A percentile compares a stretch with the other conserved stretches of the same genome.
Evolutionary conservation across 2,329 filamentous ascomycete genomes (phyloP).

Genomic region (Aureobasidium vineae): DNA sequence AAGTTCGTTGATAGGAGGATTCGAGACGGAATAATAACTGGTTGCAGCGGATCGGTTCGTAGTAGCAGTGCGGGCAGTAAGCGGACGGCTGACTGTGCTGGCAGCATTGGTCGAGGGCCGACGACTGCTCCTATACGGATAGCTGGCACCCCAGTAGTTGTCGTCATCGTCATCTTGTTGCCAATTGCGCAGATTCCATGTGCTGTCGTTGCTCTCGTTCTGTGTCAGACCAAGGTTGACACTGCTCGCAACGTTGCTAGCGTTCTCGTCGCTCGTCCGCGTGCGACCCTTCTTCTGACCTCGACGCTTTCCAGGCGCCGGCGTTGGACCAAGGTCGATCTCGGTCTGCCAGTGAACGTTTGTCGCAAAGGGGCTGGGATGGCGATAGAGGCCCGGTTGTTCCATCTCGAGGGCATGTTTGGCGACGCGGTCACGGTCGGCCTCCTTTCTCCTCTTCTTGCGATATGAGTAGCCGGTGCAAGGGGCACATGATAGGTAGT

Average conservation of each 20-base stretch:
- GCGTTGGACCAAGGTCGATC: slow-evolving; percentile 74
- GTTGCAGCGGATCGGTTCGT: slow-evolving; percentile 32
- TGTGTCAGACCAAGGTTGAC: slow-evolving; percentile 23
- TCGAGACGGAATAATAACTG: slow-evolving; percentile 25
- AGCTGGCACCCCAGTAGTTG: slow-evolving; percentile 68
- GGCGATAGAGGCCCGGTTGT: slow-evolving; percentile 71
- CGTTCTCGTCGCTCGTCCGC: slow-evolving; percentile 26
- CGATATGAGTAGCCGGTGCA: slow-evolving; percentile 70
- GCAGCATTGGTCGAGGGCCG: slow-evolving; percentile 2
- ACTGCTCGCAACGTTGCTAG: slow-evolving; percentile 19
- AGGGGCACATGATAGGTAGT: slow-evolving; percentile 72
- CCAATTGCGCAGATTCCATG: slow-evolving; percentile 76
- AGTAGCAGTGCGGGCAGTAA: slow-evolving; percentile 33
- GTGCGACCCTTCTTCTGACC: slow-evolving; percentile 45
- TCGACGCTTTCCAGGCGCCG: slow-evolving; percentile 49
- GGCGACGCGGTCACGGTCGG: slow-evolving; percentile 64
- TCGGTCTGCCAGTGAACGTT: slow-evolving; percentile 89
- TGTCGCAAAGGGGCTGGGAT: slow-evolving; percentile 79
- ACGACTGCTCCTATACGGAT: slow-evolving; percentile 4
- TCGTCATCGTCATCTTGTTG: slow-evolving; percentile 89
- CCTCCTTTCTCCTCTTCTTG: slow-evolving; percentile 68
- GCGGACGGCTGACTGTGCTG: slow-evolving; percentile 21
- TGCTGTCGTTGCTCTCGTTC: slow-evolving; percentile 46
- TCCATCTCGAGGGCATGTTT: slow-evolving; percentile 65
- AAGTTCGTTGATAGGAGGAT: slow-evolving; percentile 68